Conservation (phyloP, 345 rosid genomes). For the Camelina neglecta region DNA sequence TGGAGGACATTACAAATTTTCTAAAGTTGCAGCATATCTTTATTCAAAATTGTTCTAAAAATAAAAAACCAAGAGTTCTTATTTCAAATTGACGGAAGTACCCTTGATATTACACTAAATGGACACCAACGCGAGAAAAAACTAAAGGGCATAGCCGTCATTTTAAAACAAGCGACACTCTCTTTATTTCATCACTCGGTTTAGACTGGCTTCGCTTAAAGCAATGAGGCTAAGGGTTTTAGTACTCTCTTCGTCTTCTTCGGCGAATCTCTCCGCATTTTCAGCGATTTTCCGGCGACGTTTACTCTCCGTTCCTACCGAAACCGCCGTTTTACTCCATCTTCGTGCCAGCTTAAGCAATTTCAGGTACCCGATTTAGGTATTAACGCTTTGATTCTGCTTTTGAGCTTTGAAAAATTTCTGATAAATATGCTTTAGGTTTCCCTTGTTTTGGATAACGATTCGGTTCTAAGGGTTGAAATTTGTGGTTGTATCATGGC, state of each 20-base stretch:
- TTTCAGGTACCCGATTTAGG: constrained; percentile 11
- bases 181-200: neutral
- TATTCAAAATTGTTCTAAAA: neutral
- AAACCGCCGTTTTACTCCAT: neutral
- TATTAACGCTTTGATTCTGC: constrained; percentile 25
- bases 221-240: constrained; percentile 2
- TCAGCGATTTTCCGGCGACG: constrained; percentile 20
- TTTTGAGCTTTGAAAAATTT: constrained; percentile 7
- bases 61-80: neutral
- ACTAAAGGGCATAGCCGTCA: neutral
- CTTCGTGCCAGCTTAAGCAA: neutral
- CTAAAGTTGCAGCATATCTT: neutral
- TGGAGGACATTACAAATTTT: too few species aligned
- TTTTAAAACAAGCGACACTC: neutral
- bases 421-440: constrained; percentile 15
- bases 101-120: neutral
- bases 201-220: neutral
- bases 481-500: neutral
- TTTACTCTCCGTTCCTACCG: neutral
- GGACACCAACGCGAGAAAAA: neutral
- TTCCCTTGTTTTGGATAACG: neutral
- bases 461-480: neutral
- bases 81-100: neutral
- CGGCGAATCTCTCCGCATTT: neutral
- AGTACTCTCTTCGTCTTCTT: neutral